Evolutionary conservation across 2,329 filamentous ascomycete species (phyloP), one percentile per base, ranked within the genome.

Genomic region (Fusarium buharicum): DNA sequence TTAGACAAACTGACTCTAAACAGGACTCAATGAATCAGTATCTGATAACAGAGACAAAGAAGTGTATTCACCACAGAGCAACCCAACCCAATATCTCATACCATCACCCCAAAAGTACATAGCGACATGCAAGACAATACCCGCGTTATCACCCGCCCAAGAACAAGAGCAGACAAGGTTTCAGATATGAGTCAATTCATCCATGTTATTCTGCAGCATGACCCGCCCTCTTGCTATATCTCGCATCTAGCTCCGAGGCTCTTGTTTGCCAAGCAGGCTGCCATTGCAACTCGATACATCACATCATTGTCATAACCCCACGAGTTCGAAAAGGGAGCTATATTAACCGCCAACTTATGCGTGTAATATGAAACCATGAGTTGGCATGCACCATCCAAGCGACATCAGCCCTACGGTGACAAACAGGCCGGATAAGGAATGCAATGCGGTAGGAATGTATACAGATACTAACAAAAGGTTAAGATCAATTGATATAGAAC

Each of bases 221-320:
- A 18, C 41, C 52, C 40, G 55, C 55, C 55, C 30, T 18, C 36
- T 24, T 27, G 33, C 41, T 27, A 33, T 17, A 52, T 52, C 41
- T 47, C 34, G 54, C 51, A 56, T 57, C 12, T 17, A 36, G 28
- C 40, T 17, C 55, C 41, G 41, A 48, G 48, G 60, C 40, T 43
- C 53, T 43, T 38, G n/a, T 13, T 48, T 55, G 55, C 55, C 56
- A 59, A 59, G 56, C 56, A 59, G 56, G 56, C 56, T 59, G 27
- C 56, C 50, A 37, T 24, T 28, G 41, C 31, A 7, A 18, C 17
- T 18, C 10, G 13, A 18, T 38, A 30, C 9, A 54, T 31, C 13
- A 20, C 57, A 34, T 40, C 40, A 17, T n/a, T 28, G 11, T 33
- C 31, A 30, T 20, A 18, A 38, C 40, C 12, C 13, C 18, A 18